phyloP scores from a whole-genome alignment of 164 flowering plant species.

The Dillenia suffruticosa region DNA sequence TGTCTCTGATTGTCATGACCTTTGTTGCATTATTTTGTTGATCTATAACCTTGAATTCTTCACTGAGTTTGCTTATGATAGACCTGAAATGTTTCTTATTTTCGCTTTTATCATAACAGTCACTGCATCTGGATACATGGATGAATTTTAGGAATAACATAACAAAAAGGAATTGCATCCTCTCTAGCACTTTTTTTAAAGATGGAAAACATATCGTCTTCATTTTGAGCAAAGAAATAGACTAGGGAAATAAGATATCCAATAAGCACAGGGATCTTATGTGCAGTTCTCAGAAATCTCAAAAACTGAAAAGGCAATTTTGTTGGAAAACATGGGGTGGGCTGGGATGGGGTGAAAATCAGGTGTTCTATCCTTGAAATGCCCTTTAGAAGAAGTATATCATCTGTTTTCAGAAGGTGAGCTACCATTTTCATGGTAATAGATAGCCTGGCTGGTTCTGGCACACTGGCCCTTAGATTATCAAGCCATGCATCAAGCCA shows the following conservation, averaged over 20 bases:
- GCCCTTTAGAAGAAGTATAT: constrained; percentile 82
- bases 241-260: constrained; percentile 49
- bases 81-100: too few relatives aligned
- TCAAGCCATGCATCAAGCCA: constrained; percentile 99
- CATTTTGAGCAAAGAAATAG: constrained; percentile 2
- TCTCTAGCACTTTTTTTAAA: constrained; percentile 90
- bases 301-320: constrained; percentile 87
- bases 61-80: too few relatives aligned
- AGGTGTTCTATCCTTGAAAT: constrained; percentile 90
- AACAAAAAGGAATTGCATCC: constrained; percentile 81
- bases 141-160: constrained; percentile 63
- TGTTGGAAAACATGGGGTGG: constrained; percentile 74
- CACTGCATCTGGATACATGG: constrained; percentile 17
- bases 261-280: constrained; percentile 97
- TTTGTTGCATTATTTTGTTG: too few relatives aligned
- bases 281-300: constrained; percentile 95
- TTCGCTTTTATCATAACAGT: too few relatives aligned
- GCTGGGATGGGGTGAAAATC: constrained; percentile 66
- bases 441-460: constrained; percentile 77
- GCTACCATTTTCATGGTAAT: constrained; percentile 90
- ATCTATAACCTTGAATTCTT: too few relatives aligned
- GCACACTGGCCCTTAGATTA: constrained; percentile 96
- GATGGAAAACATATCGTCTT: constrained; percentile 35
- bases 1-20: too few relatives aligned
- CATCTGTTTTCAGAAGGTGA: constrained; percentile 93